Base-by-base conservation (phyloP, 2,329 filamentous ascomycete species). In the Pseudogymnoascus sp. region DNA sequence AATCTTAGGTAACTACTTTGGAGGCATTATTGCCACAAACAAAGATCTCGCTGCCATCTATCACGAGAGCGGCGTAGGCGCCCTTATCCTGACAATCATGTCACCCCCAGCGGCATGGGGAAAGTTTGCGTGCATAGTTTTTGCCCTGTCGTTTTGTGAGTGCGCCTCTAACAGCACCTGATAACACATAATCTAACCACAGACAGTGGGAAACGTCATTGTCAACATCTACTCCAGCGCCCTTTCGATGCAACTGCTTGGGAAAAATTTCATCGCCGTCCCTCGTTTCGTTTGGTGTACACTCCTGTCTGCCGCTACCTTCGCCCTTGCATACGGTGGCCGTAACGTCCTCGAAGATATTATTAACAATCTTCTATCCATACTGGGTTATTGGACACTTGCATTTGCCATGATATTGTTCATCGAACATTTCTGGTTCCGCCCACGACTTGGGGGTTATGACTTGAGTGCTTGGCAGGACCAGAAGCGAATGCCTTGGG, bases 361-460 rank as follows among this genome's bases (percentile, higher is more conserved):
- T 53, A 62, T 70, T 38, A 64, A 64, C 42, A 68, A 69, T 37
- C 59, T 67, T 28, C 60, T 70, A 5, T 61, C 65, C 11, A 62
- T 70, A 7, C 31, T 70, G 11, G 68, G 68, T 38, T 69, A 69
- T 50, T 69, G 68, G 68, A 69, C 67, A 8, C 59, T 69, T 7
- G 61, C 65, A 11, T 69, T 69, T 50, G 63, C 53, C 0, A 12
- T 65, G 21, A 67, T 69, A 33, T 56, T 69, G 5, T 61, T 63
- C 37, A 63, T 68, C 14, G 68, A 69, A 31, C 60, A 64, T 38
- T 67, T 63, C 50, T 64, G 40, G n/a, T 69, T 69, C 62, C 67
- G 67, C 5, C 67, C 63, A 4, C 59, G 62, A 4, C 59, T 65
- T 12, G 64, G 66, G 14, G 67, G 67, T 1, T 69, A 69, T 37